A percentile compares a stretch with the other conserved stretches of the same genome.
phyloP scores from a whole-genome alignment of 1,284 basidiomycete species.

The Ceratobasidium sp. region DNA sequence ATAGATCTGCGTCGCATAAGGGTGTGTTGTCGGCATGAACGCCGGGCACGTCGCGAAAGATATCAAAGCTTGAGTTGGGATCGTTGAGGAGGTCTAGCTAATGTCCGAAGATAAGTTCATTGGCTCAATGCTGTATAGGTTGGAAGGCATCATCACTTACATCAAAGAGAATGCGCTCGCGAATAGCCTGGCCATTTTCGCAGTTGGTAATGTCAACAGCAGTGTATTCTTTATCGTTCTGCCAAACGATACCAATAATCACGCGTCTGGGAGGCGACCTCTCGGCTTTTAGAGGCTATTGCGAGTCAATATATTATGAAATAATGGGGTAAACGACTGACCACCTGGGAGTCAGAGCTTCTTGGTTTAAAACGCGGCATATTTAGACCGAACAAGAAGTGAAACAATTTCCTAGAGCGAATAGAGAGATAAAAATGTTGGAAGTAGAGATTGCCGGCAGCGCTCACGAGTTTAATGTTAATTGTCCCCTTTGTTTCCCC shows the following conservation, averaged over 20 bases:
- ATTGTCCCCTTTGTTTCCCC: too few relatives aligned
- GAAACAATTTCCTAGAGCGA: too few relatives aligned
- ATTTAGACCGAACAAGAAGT: too few relatives aligned
- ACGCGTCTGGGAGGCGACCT: neutral
- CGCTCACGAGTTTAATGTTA: too few relatives aligned
- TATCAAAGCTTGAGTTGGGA: constrained; percentile 77
- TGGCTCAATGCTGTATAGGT: too few relatives aligned
- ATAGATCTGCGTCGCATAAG: constrained; percentile 72
- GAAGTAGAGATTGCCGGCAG: too few relatives aligned
- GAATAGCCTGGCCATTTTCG: constrained; percentile 81
- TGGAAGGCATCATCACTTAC: constrained; percentile 55
- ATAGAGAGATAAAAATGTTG: too few relatives aligned
- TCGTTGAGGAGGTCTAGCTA: constrained; percentile 87
- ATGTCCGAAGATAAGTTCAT: constrained; percentile 15
- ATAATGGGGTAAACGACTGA: too few relatives aligned
- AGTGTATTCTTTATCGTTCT: constrained; percentile 64
- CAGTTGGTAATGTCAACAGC: constrained; percentile 82
- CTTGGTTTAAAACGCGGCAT: too few relatives aligned
- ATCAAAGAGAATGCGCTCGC: constrained; percentile 86
- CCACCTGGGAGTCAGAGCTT: too few relatives aligned
- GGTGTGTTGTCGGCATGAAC: constrained; percentile 79
- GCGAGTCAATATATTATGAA: neutral
- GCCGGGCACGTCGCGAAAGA: constrained; percentile 87
- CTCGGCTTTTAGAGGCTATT: neutral
- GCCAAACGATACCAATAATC: constrained; percentile 8